phyloP scores from a whole-genome alignment of 2,329 filamentous ascomycete species.

The Penicillium sclerotigenum region DNA sequence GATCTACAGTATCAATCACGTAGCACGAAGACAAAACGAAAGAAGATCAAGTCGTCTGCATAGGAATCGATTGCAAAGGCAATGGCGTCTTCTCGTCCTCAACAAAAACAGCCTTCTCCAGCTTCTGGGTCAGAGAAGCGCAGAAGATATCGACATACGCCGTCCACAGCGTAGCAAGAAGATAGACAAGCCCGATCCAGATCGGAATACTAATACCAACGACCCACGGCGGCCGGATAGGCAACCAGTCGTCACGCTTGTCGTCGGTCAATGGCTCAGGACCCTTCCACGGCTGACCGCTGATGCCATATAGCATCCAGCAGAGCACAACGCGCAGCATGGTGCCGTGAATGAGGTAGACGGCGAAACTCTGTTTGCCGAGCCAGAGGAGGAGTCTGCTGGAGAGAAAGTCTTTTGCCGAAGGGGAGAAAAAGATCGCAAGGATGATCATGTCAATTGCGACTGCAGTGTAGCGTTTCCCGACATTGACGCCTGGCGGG shows the following conservation, averaged over 20 bases:
- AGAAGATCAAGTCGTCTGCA: constrained; percentile 18
- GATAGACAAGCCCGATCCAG: constrained; percentile 48
- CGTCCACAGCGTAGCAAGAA: constrained; percentile 50
- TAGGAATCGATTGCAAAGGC: constrained; percentile 24
- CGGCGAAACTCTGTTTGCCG: constrained; percentile 55
- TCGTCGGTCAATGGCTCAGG: constrained; percentile 18
- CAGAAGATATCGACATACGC: constrained; percentile 52
- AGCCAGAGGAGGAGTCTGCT: constrained; percentile 53
- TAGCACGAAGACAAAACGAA: not conserved
- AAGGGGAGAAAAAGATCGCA: constrained; percentile 52
- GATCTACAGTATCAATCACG: not conserved
- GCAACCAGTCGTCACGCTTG: constrained; percentile 34
- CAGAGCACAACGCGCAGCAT: constrained; percentile 51
- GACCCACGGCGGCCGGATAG: constrained; percentile 37
- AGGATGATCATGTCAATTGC: constrained; percentile 50
- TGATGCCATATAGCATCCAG: constrained; percentile 54
- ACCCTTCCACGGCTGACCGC: constrained; percentile 44
- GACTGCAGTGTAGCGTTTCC: constrained; percentile 48
- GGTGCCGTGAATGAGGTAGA: constrained; percentile 55
- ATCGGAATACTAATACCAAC: constrained; percentile 44
- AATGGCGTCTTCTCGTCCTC: constrained; percentile 35
- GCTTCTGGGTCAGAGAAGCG: constrained; percentile 46
- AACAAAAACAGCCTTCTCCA: constrained; percentile 49
- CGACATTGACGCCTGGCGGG: constrained; percentile 44
- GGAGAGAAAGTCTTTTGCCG: constrained; percentile 49